Base-by-base conservation (phyloP, 1,284 basidiomycete species). In the Ganoderma lingzhi region DNA sequence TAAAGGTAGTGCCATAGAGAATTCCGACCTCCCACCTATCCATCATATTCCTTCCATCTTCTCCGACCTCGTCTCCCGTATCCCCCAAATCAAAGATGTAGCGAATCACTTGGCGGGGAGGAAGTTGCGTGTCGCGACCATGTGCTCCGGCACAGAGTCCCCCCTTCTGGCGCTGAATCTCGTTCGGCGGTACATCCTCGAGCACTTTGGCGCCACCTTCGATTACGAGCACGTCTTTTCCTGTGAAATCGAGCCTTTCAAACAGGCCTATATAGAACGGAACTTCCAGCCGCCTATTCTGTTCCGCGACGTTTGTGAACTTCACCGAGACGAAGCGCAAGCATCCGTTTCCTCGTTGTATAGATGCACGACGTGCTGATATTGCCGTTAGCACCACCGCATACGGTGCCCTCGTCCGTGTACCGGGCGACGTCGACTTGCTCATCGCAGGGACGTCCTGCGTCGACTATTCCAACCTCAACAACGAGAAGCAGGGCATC, bases 221-320 rank as follows among this genome's bases (percentile, higher is more conserved):
- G 87, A 92, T 44, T 84, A 96, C 70, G 92, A 97, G 76, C 97
- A 98, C 80, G 95, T 98, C 64, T 98, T 98, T 81, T 98, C 96
- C 0, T 98, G 96, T 81, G 96, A 98, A 82, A 98, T 98, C 72
- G 97, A 98, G 78, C 96, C 97, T 1, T 98, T 97, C 87, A 98
- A 98, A 81, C 96, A 98, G 80, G 96, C 96, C 0, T 98, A 98
- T 80, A 98, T 98, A 71, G 97, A 98, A 80, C 88, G 97, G 39
- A 98, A 98, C 80, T 98, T 98, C 79, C 88, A 89, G 68, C 95
- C 96, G 17, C 96, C 96, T 6, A 82, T 98, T 45, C 85, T 98
- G 45, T 98, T 98, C 80, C 90, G 97, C 66, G 97, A 98, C 78
- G 96, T 98, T 15, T 96, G 94, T 67, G 96, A 98, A 77, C 87